Percentiles rank a stretch among this genome's conserved stretches.
Evolutionary conservation across 495 filamentous ascomycete species (phyloP).

Genomic region (Chaetomium fimeti): DNA sequence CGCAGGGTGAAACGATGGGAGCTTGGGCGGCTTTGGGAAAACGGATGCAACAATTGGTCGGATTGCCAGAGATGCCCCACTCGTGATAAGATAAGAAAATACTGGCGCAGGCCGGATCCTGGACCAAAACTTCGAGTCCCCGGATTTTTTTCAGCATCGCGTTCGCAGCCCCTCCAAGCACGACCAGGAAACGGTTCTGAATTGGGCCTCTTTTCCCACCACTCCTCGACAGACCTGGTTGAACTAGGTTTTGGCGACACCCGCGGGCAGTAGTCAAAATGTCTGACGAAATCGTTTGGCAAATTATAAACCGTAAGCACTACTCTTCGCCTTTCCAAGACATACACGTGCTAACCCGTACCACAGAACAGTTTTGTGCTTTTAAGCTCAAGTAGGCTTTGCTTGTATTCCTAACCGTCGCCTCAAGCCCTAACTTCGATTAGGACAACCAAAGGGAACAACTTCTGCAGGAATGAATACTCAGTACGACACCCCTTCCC

Average conservation of each 20-base stretch:
- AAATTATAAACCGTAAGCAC: constrained; percentile 40
- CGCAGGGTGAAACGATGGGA: not conserved
- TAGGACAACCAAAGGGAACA: constrained; percentile 83
- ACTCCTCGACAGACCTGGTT: not conserved
- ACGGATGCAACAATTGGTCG: constrained; percentile 15
- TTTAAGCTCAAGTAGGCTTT: constrained; percentile 86
- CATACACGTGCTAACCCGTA: constrained; percentile 21
- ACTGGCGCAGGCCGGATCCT: not conserved
- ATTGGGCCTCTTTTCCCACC: not conserved
- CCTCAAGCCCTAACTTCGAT: constrained; percentile 34
- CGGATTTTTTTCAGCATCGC: constrained; percentile 23
- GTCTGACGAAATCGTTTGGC: constrained; percentile 97
- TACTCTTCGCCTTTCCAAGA: not conserved
- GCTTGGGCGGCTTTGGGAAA: not conserved
- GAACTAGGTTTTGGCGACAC: not conserved
- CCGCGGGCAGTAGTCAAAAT: constrained; percentile 18
- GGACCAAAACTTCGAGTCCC: constrained; percentile 21
- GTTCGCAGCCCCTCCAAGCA: constrained; percentile 21
- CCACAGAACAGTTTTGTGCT: constrained; percentile 81
- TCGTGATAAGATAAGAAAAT: not conserved
- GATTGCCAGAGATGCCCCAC: not conserved
- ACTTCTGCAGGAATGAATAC: constrained; percentile 92
- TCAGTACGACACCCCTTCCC: constrained; percentile 14
- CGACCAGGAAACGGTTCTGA: not conserved
- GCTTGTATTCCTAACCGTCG: constrained; percentile 14